Evolutionary conservation across 805 yeast species (phyloP), one percentile per base, ranked within the genome.

Genomic region (Lachancea dasiensis): DNA sequence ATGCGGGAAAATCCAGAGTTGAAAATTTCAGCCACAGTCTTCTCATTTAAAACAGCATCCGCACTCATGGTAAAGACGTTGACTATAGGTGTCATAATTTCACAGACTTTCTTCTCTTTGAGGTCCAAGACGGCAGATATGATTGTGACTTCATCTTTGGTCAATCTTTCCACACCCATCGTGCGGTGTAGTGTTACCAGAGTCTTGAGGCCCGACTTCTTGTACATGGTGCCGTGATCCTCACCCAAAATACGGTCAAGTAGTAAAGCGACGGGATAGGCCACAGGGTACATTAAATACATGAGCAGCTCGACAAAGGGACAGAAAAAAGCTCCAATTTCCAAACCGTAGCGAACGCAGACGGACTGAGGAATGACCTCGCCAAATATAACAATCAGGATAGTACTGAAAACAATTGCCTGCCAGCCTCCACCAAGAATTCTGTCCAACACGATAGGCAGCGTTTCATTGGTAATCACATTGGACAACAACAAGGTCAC

Each of bases 401-500:
- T 89, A 0, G 98, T 89, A n/a, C 97, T 81, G 9, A 87, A 73
- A 10, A 87, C 85, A 25, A 90, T 95, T 0, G 98, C 98, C 10
- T 92, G 89, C 83, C 95, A 82, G 1, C 98, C 98, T 29, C 97
- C 97, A 33, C 97, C 97, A 10, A 92, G 72, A 50, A 90, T 82
- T 39, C 94, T 72, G 59, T 90, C 97, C 42, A 92, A 70, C 16
- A 90, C 95, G 49, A 90, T 90, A 1, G 98, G 98, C 43, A 90
- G 70, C 2, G 96, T 81, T 61, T 90, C 97, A 59, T 89, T 89
- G 31, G 97, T 89, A 56, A 89, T 85, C 33, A 89, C 97, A 53
- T 89, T 89, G 5, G 86, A 76, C 22, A 89, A 60, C 41, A 90
- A 69, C 44, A 90, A 64, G 1, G 98, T 90, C 23, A 90, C 97